Conservation (phyloP, 345 rosid genomes). For the Syzygium oleosum region DNA sequence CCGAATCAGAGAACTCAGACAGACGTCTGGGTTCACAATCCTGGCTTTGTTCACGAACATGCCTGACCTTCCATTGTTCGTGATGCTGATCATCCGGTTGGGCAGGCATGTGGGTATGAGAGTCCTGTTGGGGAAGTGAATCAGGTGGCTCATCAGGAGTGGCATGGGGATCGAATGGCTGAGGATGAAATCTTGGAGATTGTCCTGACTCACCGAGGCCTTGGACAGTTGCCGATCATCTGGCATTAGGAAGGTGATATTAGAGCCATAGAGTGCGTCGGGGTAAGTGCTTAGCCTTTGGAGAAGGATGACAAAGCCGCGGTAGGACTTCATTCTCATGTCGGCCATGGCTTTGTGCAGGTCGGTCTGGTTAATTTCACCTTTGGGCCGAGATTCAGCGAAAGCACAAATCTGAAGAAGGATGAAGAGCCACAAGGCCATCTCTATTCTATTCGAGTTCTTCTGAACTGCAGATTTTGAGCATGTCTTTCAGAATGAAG, state of each 20-base stretch:
- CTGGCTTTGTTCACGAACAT: conserved; percentile 23
- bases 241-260: conserved; percentile 28
- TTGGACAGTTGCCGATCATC: conserved; percentile 13
- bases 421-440: conserved; percentile 17
- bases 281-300: conserved; percentile 11
- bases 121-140: conserved; percentile 31
- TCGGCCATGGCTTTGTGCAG: conserved; percentile 19
- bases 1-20: conserved; percentile 13
- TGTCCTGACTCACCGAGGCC: neutral
- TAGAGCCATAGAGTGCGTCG: neutral
- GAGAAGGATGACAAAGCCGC: conserved; percentile 36
- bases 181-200: conserved; percentile 22
- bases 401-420: conserved; percentile 9
- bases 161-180: conserved; percentile 24
- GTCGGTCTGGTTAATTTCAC: conserved; percentile 15
- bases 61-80: conserved; percentile 9
- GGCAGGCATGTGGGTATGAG: conserved; percentile 17
- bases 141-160: conserved; percentile 5
- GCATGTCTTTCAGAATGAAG: neutral
- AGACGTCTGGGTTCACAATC: conserved; percentile 22
- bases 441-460: neutral
- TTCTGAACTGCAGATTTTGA: neutral
- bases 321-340: conserved; percentile 29
- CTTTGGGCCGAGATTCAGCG: conserved; percentile 6
- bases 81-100: conserved; percentile 18